Base-by-base conservation (phyloP, 495 filamentous ascomycete species). In the Talaromyces wortmannii region DNA sequence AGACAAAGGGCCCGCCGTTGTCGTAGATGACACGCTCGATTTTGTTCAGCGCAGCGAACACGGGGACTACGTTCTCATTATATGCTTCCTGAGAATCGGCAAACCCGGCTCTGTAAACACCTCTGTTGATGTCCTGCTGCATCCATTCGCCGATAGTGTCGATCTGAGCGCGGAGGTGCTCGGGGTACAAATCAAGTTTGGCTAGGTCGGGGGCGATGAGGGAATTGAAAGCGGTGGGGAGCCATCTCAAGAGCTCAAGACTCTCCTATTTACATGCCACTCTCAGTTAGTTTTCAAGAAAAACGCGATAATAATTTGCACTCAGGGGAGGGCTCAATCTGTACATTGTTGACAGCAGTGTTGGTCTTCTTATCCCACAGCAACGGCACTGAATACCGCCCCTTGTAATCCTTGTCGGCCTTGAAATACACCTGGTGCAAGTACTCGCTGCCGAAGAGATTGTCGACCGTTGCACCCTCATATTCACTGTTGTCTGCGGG, bases 21-120 rank as follows among this genome's bases (percentile, higher is more conserved):
- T 63, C 44, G 2, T 63, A 61, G 13, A 79, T 52, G 15, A 78
- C 64, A n/a, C 63, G 56, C 55, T 83, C 79, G 30, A 82, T 66
- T 32, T 69, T 72, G 57, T 82, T 79, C n/a, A 83, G 64, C 1
- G 78, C 70, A 7, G 63, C 70, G 56, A 82, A 82, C 42, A 81
- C 70, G 4, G 68, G 62, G 1, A 73, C 55, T 1, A 75, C 64
- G 49, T 69, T 69, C 45, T 67, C 62, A 43, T 78, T 70, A 56
- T 83, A 82, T 4, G 53, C 64, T 48, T 71, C 71, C 57, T 82
- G 78, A 5, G 66, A 64, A 0, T 63, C 52, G 0, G 78, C 78
- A 57, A 82, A 82, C 36, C 80, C 79, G 5, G 76, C 76, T 61
- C 75, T 80, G 68, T 83, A 83, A 7, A 83, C 79, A 8, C 78